phyloP scores from a whole-genome alignment of 192 early-diverging fungal species.

The Gaertneriomyces semiglobifer region DNA sequence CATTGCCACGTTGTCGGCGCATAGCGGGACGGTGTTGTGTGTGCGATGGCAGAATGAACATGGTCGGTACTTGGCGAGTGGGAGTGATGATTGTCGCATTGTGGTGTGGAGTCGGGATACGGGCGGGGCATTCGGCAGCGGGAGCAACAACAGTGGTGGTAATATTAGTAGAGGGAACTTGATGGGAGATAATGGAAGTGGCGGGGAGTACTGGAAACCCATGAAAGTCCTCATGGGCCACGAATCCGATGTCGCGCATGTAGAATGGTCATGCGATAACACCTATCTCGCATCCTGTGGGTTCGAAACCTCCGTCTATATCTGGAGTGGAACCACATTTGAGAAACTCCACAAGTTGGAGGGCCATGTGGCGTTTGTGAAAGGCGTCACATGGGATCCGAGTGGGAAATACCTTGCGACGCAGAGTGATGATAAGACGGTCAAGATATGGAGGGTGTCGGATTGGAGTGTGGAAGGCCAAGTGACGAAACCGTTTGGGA shows the following conservation, averaged over 20 bases:
- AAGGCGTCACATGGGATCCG: constrained; percentile 95
- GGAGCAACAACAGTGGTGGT: too few relatives aligned
- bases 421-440: constrained; percentile 88
- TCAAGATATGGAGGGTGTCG: constrained; percentile 79
- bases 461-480: constrained; percentile 82
- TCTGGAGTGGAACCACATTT: constrained; percentile 70
- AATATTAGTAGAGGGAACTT: not conserved
- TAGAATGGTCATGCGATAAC: constrained; percentile 89
- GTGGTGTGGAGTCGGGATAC: constrained; percentile 84
- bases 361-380: constrained; percentile 84
- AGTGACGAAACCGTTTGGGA: constrained; percentile 68
- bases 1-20: constrained; percentile 74
- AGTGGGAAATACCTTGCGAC: constrained; percentile 88
- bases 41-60: constrained; percentile 74
- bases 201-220: constrained; percentile 68
- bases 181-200: constrained; percentile 6
- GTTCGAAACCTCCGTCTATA: constrained; percentile 73
- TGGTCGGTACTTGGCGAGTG: constrained; percentile 77
- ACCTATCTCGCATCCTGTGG: constrained; percentile 86
- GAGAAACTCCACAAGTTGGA: constrained; percentile 60
- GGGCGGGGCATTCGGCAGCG: constrained; percentile 16
- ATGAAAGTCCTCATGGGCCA: constrained; percentile 75
- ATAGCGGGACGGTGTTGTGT: constrained; percentile 85
- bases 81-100: constrained; percentile 90
- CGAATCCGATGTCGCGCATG: constrained; percentile 86